phyloP scores from a whole-genome alignment of 768 basidiomycete species.

The Suillus brevipes region DNA sequence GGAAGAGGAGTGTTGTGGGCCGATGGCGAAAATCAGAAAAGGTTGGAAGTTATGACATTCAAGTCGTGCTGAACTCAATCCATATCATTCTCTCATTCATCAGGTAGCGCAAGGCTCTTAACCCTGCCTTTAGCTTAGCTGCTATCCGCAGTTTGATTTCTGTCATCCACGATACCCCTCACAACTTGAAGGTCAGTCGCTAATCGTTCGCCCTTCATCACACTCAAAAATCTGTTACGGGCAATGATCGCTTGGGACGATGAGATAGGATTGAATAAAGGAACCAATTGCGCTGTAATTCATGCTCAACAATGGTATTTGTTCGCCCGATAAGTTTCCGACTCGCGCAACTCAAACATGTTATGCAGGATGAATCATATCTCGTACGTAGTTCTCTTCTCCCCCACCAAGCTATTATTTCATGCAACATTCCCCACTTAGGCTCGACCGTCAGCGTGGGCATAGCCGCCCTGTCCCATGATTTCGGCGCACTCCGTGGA shows the following conservation, averaged over 20 bases:
- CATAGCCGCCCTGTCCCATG: constrained; percentile 46
- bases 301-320: constrained; percentile 1
- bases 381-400: not conserved
- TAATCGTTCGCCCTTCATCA: not conserved
- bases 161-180: constrained; percentile 51
- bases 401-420: not conserved
- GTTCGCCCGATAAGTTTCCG: not conserved
- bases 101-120: constrained; percentile 51
- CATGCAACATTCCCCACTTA: constrained; percentile 9
- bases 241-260: not conserved
- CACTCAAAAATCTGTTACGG: not conserved
- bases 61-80: no score
- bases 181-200: constrained; percentile 46
- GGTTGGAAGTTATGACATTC: not conserved
- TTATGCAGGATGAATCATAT: not conserved
- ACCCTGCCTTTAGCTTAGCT: constrained; percentile 53
- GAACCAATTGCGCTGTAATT: not conserved
- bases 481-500: constrained; percentile 43
- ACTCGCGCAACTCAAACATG: not conserved
- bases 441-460: constrained; percentile 47
- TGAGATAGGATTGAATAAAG: not conserved
- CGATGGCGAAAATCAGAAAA: constrained; percentile 23
- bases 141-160: constrained; percentile 46
- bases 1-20: constrained; percentile 33
- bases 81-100: not conserved